Evolutionary conservation across 2,329 filamentous ascomycete genomes (phyloP).

Genomic region (Cercospora sesami): DNA sequence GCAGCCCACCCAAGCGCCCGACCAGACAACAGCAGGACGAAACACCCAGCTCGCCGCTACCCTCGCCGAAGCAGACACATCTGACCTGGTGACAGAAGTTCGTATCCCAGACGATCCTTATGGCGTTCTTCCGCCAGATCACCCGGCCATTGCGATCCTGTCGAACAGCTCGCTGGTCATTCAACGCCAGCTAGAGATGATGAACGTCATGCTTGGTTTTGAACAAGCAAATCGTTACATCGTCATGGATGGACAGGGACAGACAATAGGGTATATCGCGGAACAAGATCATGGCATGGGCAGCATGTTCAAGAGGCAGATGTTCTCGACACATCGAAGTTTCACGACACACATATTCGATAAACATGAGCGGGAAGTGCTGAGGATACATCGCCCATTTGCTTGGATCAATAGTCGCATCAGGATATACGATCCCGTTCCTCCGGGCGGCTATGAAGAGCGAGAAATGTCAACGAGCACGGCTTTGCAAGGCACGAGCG

Average conservation of each 20-base stretch:
- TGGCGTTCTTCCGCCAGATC: conserved; percentile 58
- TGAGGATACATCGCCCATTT: conserved; percentile 64
- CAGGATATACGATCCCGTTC: conserved; percentile 56
- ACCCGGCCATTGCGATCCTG: conserved; percentile 59
- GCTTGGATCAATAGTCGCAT: conserved; percentile 63
- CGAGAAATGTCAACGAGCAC: conserved; percentile 34
- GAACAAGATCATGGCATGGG: conserved; percentile 63
- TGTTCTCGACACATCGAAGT: conserved; percentile 62
- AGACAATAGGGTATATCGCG: conserved; percentile 64
- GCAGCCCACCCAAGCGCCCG: conserved; percentile 19
- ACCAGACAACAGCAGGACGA: conserved; percentile 33
- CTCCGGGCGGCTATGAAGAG: conserved; percentile 40
- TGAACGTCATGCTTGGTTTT: conserved; percentile 66
- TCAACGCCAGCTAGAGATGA: conserved; percentile 64
- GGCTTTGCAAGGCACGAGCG: conserved; percentile 47
- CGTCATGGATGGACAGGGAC: conserved; percentile 64
- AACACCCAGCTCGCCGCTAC: conserved; percentile 46
- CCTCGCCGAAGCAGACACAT: conserved; percentile 49
- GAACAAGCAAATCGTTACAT: conserved; percentile 68
- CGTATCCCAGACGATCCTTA: conserved; percentile 62
- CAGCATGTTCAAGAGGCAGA: conserved; percentile 58
- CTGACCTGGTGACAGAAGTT: conserved; percentile 58
- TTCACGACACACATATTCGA: conserved; percentile 68
- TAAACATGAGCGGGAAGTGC: conserved; percentile 58
- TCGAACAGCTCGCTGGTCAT: conserved; percentile 63